Base-by-base conservation (phyloP, 2,329 filamentous ascomycete genomes). In the Colletotrichum spinosum region DNA sequence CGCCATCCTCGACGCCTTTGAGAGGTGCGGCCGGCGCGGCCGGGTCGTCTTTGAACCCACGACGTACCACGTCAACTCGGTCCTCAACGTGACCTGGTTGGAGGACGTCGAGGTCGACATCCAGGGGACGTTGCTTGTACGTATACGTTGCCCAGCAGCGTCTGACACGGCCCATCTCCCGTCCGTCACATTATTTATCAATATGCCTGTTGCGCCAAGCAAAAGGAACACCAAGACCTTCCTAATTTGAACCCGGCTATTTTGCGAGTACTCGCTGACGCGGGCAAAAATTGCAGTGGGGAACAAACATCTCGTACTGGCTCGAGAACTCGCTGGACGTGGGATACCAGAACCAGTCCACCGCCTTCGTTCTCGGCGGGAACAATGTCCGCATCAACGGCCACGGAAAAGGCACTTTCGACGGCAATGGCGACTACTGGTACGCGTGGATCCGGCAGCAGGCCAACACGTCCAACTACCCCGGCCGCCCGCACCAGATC, bases 391-490 rank as follows among this genome's bases (percentile, higher is more conserved):
- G 74, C 10, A 74, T 84, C 35, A 72, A 79, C 10, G 82, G 82
- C 10, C 71, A 79, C 60, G 82, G 81, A 2, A 73, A 17, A 17
- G 17, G 17, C 17, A 17, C 17, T 1, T 3, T 17, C 4, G 75
- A 85, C 65, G 84, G 84, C 4, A 85, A 86, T 65, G 84, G 84
- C 0, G 79, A 86, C 55, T 76, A 78, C 4, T 87, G 84, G 84
- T 86, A 86, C 67, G 73, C 80, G 42, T 81, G 75, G 68, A 76
- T 78, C 53, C 68, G 75, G 15, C 72, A 62, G 49, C 69, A 72
- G 45, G 33, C 49, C 3, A 67, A 78, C 10, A 69, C 68, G 6
- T 77, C 81, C 3, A 74, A 80, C 9, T 79, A 58, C 9, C 80
- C 79, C 0, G 74, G 82, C 2, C 76, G 84, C 3, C 84, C 84